A percentile compares a stretch with the other conserved stretches of the same genome.
Conservation (phyloP, 176 grass and related monocot species). For the Zoysia japonica region DNA sequence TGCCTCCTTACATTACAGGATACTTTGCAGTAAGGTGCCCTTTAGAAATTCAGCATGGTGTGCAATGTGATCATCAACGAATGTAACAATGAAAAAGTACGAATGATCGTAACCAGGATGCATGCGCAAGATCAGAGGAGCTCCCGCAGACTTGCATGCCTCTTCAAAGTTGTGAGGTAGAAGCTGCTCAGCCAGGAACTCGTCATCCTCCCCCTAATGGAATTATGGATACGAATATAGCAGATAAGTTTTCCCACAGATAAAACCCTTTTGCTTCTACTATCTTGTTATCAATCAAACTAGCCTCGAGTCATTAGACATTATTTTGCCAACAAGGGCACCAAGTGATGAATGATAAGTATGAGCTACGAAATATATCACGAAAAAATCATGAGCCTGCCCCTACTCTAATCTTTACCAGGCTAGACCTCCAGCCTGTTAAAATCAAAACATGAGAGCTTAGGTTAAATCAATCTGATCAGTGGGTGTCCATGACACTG, state of each 20-base stretch:
- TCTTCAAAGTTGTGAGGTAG: constrained; percentile 74
- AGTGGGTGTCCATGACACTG: background rate
- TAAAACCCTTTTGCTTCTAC: background rate
- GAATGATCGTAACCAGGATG: constrained; percentile 94
- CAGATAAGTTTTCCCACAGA: background rate
- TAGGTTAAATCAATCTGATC: constrained; percentile 15
- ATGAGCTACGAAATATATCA: constrained; percentile 8
- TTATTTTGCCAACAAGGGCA: constrained; percentile 14
- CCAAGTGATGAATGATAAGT: constrained; percentile 4
- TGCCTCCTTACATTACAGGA: background rate
- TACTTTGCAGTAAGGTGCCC: constrained; percentile 14
- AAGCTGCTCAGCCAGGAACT: constrained; percentile 79
- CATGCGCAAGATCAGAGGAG: constrained; percentile 65
- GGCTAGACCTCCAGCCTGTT: constrained; percentile 7
- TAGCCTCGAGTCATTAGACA: background rate
- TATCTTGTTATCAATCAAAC: background rate
- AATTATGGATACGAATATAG: background rate
- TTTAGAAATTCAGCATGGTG: constrained; percentile 81
- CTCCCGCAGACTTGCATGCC: constrained; percentile 65
- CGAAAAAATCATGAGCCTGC: background rate
- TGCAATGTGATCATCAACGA: constrained; percentile 82
- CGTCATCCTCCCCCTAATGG: constrained; percentile 74
- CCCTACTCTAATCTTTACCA: constrained; percentile 17
- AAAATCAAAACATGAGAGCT: constrained; percentile 29
- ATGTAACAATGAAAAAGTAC: constrained; percentile 84